Percentiles rank a stretch among this genome's conserved stretches.
These are phyloP conservation scores for Metschnikowia gelsemii DNA, from an alignment of 805 yeast genomes.

Conservation along the genomic window DNA sequence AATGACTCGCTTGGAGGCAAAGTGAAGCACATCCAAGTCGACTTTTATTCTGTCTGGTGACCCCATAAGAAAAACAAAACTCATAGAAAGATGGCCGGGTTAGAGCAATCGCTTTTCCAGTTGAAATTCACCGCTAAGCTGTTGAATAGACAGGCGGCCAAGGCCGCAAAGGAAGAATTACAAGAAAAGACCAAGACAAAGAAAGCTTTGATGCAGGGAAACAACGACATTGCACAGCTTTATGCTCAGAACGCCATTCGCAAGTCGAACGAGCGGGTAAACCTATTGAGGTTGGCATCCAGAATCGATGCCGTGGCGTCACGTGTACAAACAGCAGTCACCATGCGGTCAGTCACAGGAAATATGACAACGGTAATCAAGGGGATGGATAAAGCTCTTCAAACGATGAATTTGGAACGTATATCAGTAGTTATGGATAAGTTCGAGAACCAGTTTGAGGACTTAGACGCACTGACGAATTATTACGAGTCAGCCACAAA, in stretches of 20 bases:
- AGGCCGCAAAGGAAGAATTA: slow-evolving; percentile 87
- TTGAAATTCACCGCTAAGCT: slow-evolving; percentile 85
- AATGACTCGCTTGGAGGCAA: too few species aligned
- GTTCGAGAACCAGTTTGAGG: slow-evolving; percentile 94
- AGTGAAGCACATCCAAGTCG: too few species aligned
- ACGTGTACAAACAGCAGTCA: slow-evolving; percentile 95
- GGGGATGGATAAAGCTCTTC: slow-evolving; percentile 96
- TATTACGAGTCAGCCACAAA: slow-evolving; percentile 90
- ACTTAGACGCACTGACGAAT: slow-evolving; percentile 87
- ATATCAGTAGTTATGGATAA: slow-evolving; percentile 96
- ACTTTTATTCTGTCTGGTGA: too few species aligned
- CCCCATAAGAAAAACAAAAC: background rate
- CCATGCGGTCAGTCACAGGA: slow-evolving; percentile 92
- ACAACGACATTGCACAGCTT: slow-evolving; percentile 86
- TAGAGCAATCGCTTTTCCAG: slow-evolving; percentile 32
- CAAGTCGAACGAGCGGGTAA: slow-evolving; percentile 82
- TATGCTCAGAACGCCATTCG: slow-evolving; percentile 97
- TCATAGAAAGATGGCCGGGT: slow-evolving; percentile 24
- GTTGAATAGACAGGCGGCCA: slow-evolving; percentile 82
- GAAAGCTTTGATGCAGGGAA: slow-evolving; percentile 82
- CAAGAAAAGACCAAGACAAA: slow-evolving; percentile 85
- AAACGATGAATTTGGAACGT: slow-evolving; percentile 90
- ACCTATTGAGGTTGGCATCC: slow-evolving; percentile 76
- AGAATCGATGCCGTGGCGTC: slow-evolving; percentile 95
- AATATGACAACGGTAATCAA: slow-evolving; percentile 90